These are phyloP conservation scores for Musa acuminata DNA, from an alignment of 176 grass and related monocot species.

Conservation along the genomic window DNA sequence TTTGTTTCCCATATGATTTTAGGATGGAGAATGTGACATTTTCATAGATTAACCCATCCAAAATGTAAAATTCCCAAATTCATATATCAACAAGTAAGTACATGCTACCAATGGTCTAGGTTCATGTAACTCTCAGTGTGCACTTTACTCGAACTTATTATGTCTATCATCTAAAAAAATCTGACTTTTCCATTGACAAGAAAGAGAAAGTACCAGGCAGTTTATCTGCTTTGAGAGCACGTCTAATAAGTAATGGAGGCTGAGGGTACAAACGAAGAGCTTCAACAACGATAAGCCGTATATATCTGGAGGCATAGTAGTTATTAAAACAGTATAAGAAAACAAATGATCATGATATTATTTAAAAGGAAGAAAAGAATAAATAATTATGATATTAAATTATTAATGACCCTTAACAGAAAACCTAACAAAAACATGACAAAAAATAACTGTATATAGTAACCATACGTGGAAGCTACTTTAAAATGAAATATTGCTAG, in stretches of 20 bases:
- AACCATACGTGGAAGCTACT: too few relatives aligned
- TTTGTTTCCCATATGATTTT: too few relatives aligned
- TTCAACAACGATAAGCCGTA: conserved; percentile 82
- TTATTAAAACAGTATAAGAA: neutral
- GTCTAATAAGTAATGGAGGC: conserved; percentile 86
- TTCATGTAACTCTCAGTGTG: too few relatives aligned
- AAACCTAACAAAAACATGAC: too few relatives aligned
- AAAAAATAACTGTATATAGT: too few relatives aligned
- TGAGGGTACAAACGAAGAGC: conserved; percentile 88
- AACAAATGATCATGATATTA: neutral
- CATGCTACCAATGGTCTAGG: too few relatives aligned
- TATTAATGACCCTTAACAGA: too few relatives aligned
- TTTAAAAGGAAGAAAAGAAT: neutral
- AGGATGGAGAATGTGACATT: neutral
- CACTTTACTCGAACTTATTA: too few relatives aligned
- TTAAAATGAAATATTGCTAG: neutral
- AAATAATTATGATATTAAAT: too few relatives aligned
- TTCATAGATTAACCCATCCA: neutral
- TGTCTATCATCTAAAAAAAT: too few relatives aligned
- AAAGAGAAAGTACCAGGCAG: conserved; percentile 53
- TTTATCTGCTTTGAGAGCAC: conserved; percentile 73
- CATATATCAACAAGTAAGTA: too few relatives aligned
- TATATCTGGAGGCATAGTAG: conserved; percentile 42
- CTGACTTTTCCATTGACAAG: conserved; percentile 2
- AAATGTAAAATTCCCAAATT: too few relatives aligned